Base-by-base conservation (phyloP, 371 early-diverging fungal species). In the Mycotypha africana region DNA sequence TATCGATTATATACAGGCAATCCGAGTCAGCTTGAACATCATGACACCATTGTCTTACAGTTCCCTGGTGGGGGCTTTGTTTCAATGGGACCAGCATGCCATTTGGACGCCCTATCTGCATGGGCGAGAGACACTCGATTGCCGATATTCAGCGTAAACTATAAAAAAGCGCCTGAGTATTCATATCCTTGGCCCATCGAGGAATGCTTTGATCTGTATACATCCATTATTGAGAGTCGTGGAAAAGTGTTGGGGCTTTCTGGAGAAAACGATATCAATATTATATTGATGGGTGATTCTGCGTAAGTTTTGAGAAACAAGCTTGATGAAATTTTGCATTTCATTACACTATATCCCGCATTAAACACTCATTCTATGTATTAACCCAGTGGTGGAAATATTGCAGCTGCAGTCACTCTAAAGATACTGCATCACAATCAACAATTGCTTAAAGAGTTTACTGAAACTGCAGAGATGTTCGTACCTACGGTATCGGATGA, bases 131-230 rank as follows among this genome's bases (percentile, higher is more conserved):
- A 71, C 38, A 86, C 85, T 0, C 66, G 69, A 1, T 56, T 81
- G 1, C 80, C 86, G 2, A 79, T 97, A 1, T 60, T 92, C 21
- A 81, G 87, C 45, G 77, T 97, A 47, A 86, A 97, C 52, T 96
- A 96, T 52, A 89, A 84, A 42, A 97, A 97, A 67, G 92, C 95
- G 2, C 98, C 98, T 15, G 95, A 95, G 66, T 82, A 81, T 48
- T 94, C 98, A 16, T 97, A 89, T 58, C 97, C 98, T 0, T 89
- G 83, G 58, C 92, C 91, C 1, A 64, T 95, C 15, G 85, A 94
- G 40, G 94, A 97, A 60, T 92, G 93, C 58, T 94, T 89, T 63
- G 96, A 92, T 51, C 77, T 91, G 16, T 97, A 96, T 65, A 60
- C 79, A 7, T 42, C 58, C 14, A 65, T 92, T 12, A 61, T 78